A percentile compares a stretch with the other conserved stretches of the same genome.
Conservation (phyloP, 2,329 filamentous ascomycete genomes). For the Stemphylium lycopersici region DNA sequence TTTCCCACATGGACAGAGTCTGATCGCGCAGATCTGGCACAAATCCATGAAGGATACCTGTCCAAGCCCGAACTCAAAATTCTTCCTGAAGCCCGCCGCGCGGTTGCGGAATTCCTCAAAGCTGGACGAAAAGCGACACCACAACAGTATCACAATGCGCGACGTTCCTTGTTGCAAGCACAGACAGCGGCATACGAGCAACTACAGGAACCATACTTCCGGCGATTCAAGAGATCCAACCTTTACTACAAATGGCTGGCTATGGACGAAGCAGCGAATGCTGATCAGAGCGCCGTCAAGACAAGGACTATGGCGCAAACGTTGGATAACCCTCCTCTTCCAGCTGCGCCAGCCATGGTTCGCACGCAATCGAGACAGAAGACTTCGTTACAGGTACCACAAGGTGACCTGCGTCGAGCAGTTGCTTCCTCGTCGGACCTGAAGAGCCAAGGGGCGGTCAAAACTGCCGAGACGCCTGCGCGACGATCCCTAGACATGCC, state of each 20-base stretch:
- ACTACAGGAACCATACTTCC: slow-evolving; percentile 81
- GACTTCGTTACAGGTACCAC: slow-evolving; percentile 46
- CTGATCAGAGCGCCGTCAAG: slow-evolving; percentile 36
- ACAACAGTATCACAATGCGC: slow-evolving; percentile 80
- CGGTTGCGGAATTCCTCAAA: slow-evolving; percentile 78
- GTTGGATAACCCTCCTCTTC: slow-evolving; percentile 29
- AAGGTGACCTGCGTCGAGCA: slow-evolving; percentile 61
- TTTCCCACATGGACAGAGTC: slow-evolving; percentile 75
- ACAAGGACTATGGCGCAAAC: slow-evolving; percentile 36
- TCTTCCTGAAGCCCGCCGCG: slow-evolving; percentile 68
- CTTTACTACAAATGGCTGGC: slow-evolving; percentile 96
- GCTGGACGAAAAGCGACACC: slow-evolving; percentile 77
- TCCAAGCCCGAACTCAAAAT: slow-evolving; percentile 82
- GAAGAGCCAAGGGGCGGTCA: slow-evolving; percentile 54
- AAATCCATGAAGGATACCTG: slow-evolving; percentile 91
- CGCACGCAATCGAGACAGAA: slow-evolving; percentile 56
- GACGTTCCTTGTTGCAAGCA: slow-evolving; percentile 78
- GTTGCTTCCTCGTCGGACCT: slow-evolving; percentile 68
- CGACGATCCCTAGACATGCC: slow-evolving; percentile 76
- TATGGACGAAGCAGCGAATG: slow-evolving; percentile 70
- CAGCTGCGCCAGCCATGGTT: slow-evolving; percentile 46
- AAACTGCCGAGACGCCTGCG: slow-evolving; percentile 54
- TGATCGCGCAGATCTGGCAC: slow-evolving; percentile 84
- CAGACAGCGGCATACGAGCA: slow-evolving; percentile 85
- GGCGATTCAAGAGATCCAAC: slow-evolving; percentile 88